Percentiles rank a stretch among this genome's conserved stretches.
Conservation (phyloP, 768 basidiomycete genomes). For the Candolleomyces eurysporus region DNA sequence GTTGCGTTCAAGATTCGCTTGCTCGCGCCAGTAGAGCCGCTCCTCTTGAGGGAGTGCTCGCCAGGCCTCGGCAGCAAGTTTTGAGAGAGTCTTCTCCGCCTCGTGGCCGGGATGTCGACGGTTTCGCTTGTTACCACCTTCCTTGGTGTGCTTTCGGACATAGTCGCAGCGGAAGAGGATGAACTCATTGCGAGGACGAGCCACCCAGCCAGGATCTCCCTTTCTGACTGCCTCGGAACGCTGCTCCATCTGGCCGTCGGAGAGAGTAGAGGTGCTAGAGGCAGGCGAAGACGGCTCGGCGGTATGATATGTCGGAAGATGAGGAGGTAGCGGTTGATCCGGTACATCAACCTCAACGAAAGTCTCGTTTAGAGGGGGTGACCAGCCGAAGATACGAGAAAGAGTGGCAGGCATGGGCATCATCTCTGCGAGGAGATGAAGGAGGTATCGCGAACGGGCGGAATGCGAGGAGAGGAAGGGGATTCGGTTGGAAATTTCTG, state of each 20-base stretch:
- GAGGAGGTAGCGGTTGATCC: constrained; percentile 11
- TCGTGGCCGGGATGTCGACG: constrained; percentile 33
- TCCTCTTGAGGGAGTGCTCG: constrained; percentile 48
- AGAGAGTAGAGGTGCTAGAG: constrained; percentile 11
- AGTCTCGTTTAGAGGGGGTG: constrained; percentile 25
- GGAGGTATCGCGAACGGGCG: constrained; percentile 4
- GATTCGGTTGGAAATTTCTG: not conserved
- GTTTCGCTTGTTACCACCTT: constrained; percentile 27
- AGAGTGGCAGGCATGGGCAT: constrained; percentile 4
- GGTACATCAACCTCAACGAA: constrained; percentile 22
- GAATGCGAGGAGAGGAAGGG: not conserved
- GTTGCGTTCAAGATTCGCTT: constrained; percentile 55
- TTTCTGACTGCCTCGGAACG: constrained; percentile 17
- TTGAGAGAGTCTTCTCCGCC: constrained; percentile 62
- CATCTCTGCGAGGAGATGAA: not conserved
- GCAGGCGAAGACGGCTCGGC: constrained; percentile 14
- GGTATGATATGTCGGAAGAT: constrained; percentile 21
- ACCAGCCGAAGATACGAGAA: constrained; percentile 26
- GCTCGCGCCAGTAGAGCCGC: constrained; percentile 45
- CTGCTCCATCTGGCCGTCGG: constrained; percentile 15
- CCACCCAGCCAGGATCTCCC: constrained; percentile 56
- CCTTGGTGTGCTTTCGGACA: constrained; percentile 42
- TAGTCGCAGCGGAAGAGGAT: constrained; percentile 74
- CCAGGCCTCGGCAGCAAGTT: constrained; percentile 79
- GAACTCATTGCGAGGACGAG: constrained; percentile 69